These are phyloP conservation scores for Pelomyxa schiedti DNA, from an alignment of 78 protist genomes.

Conservation along the genomic window DNA sequence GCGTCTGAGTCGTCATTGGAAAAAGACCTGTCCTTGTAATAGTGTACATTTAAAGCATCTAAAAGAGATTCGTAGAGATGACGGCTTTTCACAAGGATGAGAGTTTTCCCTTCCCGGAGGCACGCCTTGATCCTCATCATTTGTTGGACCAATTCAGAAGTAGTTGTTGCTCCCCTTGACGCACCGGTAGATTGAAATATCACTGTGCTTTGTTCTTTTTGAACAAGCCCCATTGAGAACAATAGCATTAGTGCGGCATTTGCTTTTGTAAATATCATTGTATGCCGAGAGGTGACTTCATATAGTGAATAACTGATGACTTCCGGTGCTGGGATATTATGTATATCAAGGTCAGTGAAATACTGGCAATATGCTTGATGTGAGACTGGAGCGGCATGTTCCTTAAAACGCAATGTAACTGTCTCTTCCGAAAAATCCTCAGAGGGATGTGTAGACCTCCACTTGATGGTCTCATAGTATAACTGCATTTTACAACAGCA, in stretches of 20 bases:
- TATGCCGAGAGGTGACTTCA: constrained; percentile 8
- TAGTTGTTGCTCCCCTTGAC: constrained; percentile 2
- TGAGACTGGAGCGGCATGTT: neutral
- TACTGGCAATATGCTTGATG: neutral
- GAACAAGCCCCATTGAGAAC: constrained; percentile 12
- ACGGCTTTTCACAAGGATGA: constrained; percentile 7
- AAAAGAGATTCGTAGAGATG: constrained; percentile 19
- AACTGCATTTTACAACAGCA: constrained; percentile 9
- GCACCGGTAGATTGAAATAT: constrained; percentile 6
- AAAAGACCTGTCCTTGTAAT: constrained; percentile 6
- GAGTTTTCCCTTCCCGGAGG: constrained; percentile 6
- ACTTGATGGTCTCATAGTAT: neutral
- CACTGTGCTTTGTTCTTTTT: constrained; percentile 1
- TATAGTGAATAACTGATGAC: constrained; percentile 17
- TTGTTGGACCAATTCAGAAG: constrained; percentile 10
- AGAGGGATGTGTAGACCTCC: constrained; percentile 3
- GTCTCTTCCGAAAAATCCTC: neutral
- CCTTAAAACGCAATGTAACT: neutral
- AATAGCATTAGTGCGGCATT: constrained; percentile 11
- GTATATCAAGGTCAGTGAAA: neutral
- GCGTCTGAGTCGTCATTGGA: neutral
- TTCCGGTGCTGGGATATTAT: constrained; percentile 6
- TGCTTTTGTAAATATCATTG: constrained; percentile 17
- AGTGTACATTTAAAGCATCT: constrained; percentile 26
- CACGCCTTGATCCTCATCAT: constrained; percentile 15